These are phyloP conservation scores for Ceratobasidium sp. DNA, from an alignment of 1,284 basidiomycete genomes.

Conservation along the genomic window DNA sequence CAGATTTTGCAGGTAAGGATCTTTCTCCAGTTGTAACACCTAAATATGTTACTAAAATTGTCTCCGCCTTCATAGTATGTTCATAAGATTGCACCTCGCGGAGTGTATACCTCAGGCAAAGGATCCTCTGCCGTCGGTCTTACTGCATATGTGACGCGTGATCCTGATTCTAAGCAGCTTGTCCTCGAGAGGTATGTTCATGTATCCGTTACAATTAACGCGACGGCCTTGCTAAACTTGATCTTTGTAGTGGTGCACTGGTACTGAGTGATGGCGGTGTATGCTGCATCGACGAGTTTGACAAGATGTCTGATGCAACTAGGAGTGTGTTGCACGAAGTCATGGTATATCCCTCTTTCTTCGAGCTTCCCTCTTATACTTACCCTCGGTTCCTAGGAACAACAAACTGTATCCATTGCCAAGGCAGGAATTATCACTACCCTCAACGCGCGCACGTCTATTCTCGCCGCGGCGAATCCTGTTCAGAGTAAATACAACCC, in stretches of 20 bases:
- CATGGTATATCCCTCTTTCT: constrained; percentile 76
- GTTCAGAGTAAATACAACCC: constrained; percentile 97
- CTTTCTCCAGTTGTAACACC: constrained; percentile 38
- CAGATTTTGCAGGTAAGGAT: constrained; percentile 87
- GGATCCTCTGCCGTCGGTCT: constrained; percentile 98
- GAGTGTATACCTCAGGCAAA: constrained; percentile 97
- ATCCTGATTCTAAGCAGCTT: constrained; percentile 97
- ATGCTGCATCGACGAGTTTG: constrained; percentile 99
- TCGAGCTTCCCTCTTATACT: background rate
- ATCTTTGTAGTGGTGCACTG: constrained; percentile 82
- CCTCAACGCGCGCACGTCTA: constrained; percentile 96
- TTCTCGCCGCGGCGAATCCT: constrained; percentile 97
- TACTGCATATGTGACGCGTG: constrained; percentile 97
- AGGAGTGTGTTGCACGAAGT: constrained; percentile 98
- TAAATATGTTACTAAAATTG: background rate
- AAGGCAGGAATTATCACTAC: constrained; percentile 99
- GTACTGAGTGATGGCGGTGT: constrained; percentile 98
- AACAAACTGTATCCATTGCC: constrained; percentile 99
- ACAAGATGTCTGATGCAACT: constrained; percentile 99
- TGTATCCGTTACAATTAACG: background rate
- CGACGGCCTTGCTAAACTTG: background rate
- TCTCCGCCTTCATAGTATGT: constrained; percentile 77
- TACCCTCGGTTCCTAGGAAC: constrained; percentile 74
- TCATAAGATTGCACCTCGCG: constrained; percentile 97
- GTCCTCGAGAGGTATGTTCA: constrained; percentile 89